Evolutionary conservation across 2,329 filamentous ascomycete species (phyloP), one percentile per base, ranked within the genome.

Genomic region (Claviceps monticola): DNA sequence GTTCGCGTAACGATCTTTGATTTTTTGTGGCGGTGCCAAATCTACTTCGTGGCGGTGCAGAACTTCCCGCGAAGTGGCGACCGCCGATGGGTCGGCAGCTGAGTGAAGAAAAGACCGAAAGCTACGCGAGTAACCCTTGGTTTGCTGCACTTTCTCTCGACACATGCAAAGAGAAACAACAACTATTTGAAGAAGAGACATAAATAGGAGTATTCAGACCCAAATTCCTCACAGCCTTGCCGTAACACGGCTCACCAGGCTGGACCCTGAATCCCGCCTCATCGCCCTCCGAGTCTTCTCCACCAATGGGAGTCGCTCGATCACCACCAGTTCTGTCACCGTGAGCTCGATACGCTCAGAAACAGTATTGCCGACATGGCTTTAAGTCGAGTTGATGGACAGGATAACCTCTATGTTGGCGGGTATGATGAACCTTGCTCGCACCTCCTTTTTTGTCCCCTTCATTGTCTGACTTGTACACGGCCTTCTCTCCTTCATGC

Each of bases 321-420:
- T 26, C 56, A 54, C 29, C 46, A 34, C 29, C 29, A 34, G 44
- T 49, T 56, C 11, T 50, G 53, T 16, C 11, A 44, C 41, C 51
- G 50, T 29, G 48, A 53, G 41, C 52, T 51, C 26, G 46, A 47
- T 16, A 42, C 38, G 23, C 37, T 44, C 23, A 46, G 19, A n/a
- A 50, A 47, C 14, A 65, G 61, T 50, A 62, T 65, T 45, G 60
- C 58, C 16, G 60, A 61, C 50, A 73, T 73, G 71, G 70, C 71
- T 1, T 58, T 72, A 34, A 71, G 68, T 54, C 62, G 66, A 45
- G 62, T 73, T 38, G 66, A 72, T 14, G 70, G 70, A 4, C 59
- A 64, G 43, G 69, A 71, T 44, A 65, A 67, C 56, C 64, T 73
- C 53, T 70, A 68, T 52, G 61, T 69, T 23, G 62, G 68, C 49